Evolutionary conservation across 192 early-diverging fungal genomes (phyloP).

Genomic region (Gamsiella multidivaricata): DNA sequence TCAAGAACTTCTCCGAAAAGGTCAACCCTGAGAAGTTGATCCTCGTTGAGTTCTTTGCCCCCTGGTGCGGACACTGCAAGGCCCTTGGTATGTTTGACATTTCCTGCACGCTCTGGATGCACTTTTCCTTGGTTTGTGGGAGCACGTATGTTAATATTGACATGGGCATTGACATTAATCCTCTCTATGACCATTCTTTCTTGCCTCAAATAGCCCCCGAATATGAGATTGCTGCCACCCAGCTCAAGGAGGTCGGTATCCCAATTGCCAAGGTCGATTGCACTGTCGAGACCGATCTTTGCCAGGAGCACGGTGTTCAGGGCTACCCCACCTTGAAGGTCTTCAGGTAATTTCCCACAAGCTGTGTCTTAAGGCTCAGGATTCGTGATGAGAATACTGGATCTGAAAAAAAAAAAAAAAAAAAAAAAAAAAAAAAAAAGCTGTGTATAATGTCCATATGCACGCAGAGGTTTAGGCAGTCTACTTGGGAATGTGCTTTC

Average conservation of each 20-base stretch:
- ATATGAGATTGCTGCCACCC: constrained; percentile 91
- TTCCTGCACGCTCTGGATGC: not conserved
- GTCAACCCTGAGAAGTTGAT: constrained; percentile 74
- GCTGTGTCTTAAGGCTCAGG: not conserved
- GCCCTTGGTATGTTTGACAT: constrained; percentile 66
- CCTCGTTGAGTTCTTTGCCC: constrained; percentile 96
- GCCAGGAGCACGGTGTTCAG: constrained; percentile 81
- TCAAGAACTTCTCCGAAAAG: constrained; percentile 71
- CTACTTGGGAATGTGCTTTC: not conserved
- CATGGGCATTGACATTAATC: not conserved
- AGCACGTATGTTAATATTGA: no score
- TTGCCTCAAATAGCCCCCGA: constrained; percentile 91
- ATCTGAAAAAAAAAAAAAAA: not conserved
- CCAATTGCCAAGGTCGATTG: constrained; percentile 97
- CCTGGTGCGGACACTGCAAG: constrained; percentile 99
- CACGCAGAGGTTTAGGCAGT: not conserved
- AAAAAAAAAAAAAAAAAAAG: not conserved
- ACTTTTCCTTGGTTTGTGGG: no score
- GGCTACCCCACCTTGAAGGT: constrained; percentile 97
- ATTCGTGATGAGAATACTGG: no score
- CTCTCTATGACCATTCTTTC: no score
- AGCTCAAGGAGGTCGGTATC: constrained; percentile 80
- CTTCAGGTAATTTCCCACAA: constrained; percentile 63
- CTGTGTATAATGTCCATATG: not conserved
- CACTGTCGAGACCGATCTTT: constrained; percentile 86